A percentile compares a stretch with the other conserved stretches of the same genome.
phyloP scores from a whole-genome alignment of 2,329 filamentous ascomycete genomes.

The Fusarium multiceps region DNA sequence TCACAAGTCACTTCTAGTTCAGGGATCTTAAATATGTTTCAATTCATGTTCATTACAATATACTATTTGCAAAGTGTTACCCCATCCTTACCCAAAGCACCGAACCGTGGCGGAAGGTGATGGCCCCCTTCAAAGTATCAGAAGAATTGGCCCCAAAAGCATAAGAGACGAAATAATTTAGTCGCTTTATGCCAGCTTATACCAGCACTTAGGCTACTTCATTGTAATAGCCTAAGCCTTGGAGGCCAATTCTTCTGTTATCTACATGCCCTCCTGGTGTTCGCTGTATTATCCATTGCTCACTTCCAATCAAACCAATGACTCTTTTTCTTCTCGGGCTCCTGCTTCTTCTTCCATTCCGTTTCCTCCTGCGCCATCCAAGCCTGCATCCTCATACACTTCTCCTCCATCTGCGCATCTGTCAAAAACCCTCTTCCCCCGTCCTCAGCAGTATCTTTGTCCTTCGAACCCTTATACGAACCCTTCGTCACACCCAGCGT shows the following conservation, averaged over 20 bases:
- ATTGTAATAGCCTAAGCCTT: no score
- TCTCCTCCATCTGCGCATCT: constrained; percentile 52
- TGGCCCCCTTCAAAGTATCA: no score
- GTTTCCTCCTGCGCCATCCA: constrained; percentile 47
- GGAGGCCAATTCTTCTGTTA: no score
- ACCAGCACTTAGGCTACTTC: no score
- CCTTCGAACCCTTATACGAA: constrained; percentile 49
- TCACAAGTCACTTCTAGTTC: background rate
- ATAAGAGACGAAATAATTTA: no score
- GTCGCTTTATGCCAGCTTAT: no score
- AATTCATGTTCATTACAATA: background rate
- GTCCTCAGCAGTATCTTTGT: constrained; percentile 56
- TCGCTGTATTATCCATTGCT: background rate
- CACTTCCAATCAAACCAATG: constrained; percentile 41
- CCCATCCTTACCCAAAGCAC: no score
- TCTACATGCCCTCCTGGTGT: background rate
- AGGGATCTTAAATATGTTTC: background rate
- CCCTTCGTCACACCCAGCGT: constrained; percentile 53
- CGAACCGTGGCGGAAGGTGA: background rate
- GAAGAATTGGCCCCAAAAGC: no score
- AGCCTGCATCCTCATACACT: constrained; percentile 49
- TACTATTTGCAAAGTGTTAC: background rate
- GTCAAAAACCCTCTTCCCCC: constrained; percentile 55
- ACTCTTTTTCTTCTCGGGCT: constrained; percentile 38
- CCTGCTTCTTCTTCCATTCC: constrained; percentile 43